Base-by-base conservation (phyloP, 108 stramenopile genomes). In the Parmales sp. region DNA sequence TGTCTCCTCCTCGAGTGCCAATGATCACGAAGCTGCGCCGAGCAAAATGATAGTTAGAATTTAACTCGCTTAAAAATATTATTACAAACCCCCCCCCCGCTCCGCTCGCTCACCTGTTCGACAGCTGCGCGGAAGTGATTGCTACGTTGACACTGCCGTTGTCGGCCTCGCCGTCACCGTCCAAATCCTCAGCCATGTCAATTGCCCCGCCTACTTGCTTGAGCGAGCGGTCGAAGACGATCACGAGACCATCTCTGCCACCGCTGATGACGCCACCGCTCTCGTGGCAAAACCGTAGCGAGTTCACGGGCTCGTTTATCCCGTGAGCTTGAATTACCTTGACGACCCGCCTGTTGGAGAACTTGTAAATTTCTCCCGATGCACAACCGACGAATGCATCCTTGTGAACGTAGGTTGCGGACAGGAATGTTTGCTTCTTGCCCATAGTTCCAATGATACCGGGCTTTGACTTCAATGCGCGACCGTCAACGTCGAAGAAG, bases 301-400 rank as follows among this genome's bases (percentile, higher is more conserved):
- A 65, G n/a, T 69, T 71, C 20, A 72, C 77, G 43, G 82, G 81
- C 6, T 72, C 83, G 50, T 75, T 79, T 46, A 83, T 60, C 25
- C 73, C 70, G 50, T 74, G 76, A 19, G 74, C 69, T 65, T 72
- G 73, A 51, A 70, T 76, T 9, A 80, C 72, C n/a, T 2, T 71
- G 6, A 69, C 78, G 11, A 76, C 74, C 82, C 80, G 79, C 23
- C 78, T 45, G 65, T 79, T 74, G 38, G 79, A 5, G 50, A 78
- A 73, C 29, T 80, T 76, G 2, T 75, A 80, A 0, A 67, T 50
- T 0, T 70, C 64, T 0, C 80, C 78, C 1, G 77, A 78, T 28
- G 69, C 43, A n/a, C 77, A 70, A 20, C 74, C 68, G 18, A 65
- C 69, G 5, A 69, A 50, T 20, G 60, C 65, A 9, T 68, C 41